Evolutionary conservation across 1,139 yeast species (phyloP), one percentile per base, ranked within the genome.

Genomic region (Blastobotrys malaysiensis): DNA sequence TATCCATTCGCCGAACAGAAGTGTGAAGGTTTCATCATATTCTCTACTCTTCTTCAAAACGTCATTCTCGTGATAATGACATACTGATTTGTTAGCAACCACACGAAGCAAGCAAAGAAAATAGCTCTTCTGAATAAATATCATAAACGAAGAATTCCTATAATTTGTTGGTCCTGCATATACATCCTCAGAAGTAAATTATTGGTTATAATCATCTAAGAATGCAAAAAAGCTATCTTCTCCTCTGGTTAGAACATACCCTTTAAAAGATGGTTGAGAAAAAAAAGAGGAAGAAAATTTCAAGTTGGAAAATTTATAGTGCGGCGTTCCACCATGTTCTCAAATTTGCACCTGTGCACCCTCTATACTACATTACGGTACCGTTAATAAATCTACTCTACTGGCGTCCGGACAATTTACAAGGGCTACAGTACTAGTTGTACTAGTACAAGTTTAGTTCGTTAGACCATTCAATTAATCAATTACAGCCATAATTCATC

Each of bases 71-170:
- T 13, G 39, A 31, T 7, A 13, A n/a, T 31, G 39, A 31, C 39
- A 31, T 31, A 31, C 39, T 31, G 7, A 9, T 19, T 14, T 9
- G 22, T 43, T 43, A 19, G 21, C 21, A 11, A 43, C 9, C 5
- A 2, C 1, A 16, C 20, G 3, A 18, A 24, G 21, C 3, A 13
- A 46, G 31, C 36, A 43, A 22, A 19, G 14, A n/a, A 43, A 45
- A 43, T 13, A 16, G 20, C 16, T 19, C 44, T 7, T 45, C n/a
- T 31, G 39, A 31, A 31, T 26, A 24, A 26, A 58, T 67, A 74
- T 80, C 83, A 80, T 79, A 78, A 80, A 80, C 84, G 84, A 79
- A 79, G 83, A 80, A 80, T 78, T 79, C 83, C 83, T 79, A 70
- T 65, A 69, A 69, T 71, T 61, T 65, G 67, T 77, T 72, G 76